A percentile compares a stretch with the other conserved stretches of the same genome.
phyloP scores from a whole-genome alignment of 331 rosid genomes.

The Ulmus americana region DNA sequence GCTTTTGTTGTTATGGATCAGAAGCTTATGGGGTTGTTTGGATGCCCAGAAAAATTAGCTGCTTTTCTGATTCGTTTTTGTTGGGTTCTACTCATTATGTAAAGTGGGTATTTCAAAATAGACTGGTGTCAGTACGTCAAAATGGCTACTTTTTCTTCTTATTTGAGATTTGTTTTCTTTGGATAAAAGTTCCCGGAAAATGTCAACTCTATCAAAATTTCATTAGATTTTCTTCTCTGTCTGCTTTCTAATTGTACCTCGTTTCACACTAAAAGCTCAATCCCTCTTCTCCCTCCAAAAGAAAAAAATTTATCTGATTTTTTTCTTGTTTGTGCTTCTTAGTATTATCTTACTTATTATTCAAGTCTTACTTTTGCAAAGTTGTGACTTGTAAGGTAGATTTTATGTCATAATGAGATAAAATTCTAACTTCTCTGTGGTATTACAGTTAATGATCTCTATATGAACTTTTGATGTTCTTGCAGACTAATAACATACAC shows the following conservation, averaged over 20 bases:
- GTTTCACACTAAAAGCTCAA: not conserved
- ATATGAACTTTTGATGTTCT: constrained; percentile 15
- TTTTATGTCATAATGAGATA: constrained; percentile 8
- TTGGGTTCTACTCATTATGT: not conserved
- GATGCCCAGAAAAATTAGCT: not conserved
- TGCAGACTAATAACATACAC: constrained; percentile 49
- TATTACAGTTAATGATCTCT: constrained; percentile 18
- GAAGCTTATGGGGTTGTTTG: constrained; percentile 5
- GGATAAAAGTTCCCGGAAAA: not conserved
- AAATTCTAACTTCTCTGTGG: constrained; percentile 12
- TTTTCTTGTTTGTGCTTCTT: too few relatives aligned
- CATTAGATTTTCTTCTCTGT: not conserved
- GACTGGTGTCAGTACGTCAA: not conserved
- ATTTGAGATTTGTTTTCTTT: not conserved
- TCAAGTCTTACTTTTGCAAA: not conserved
- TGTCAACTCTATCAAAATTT: not conserved
- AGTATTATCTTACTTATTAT: too few relatives aligned
- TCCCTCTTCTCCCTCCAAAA: not conserved
- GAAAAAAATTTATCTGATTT: not conserved
- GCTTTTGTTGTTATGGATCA: not conserved
- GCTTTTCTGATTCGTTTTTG: not conserved
- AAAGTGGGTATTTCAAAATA: not conserved
- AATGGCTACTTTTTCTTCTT: not conserved
- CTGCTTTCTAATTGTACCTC: not conserved
- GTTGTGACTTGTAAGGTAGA: not conserved